phyloP scores from a whole-genome alignment of 1,284 basidiomycete species.

The Tilletiopsis washingtonensis region DNA sequence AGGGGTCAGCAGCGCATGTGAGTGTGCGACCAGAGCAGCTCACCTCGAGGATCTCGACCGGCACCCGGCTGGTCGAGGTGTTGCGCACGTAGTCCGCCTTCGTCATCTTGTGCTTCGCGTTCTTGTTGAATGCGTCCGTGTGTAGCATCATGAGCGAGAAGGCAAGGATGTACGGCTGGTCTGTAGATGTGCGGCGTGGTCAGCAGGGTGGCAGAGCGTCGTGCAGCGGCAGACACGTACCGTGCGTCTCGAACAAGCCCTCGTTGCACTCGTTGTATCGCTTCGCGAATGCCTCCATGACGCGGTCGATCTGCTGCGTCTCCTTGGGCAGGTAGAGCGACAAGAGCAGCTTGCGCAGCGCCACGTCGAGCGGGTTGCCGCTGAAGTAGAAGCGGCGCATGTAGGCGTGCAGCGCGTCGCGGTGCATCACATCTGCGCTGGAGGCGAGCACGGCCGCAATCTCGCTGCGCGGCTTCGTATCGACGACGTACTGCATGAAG shows the following conservation, averaged over 20 bases:
- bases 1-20: slow-evolving; percentile 2
- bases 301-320: slow-evolving; percentile 96
- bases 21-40: slow-evolving; percentile 22
- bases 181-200: no score
- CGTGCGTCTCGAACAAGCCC: slow-evolving; percentile 57
- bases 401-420: slow-evolving; percentile 63
- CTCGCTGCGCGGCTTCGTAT: slow-evolving; percentile 16
- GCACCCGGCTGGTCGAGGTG: slow-evolving; percentile 63
- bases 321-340: slow-evolving; percentile 82
- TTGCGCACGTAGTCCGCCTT: slow-evolving; percentile 46
- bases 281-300: slow-evolving; percentile 87
- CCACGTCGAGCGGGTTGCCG: slow-evolving; percentile 79
- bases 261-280: slow-evolving; percentile 80
- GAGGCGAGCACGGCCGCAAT: slow-evolving; percentile 32
- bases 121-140: slow-evolving; percentile 95
- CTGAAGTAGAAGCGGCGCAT: slow-evolving; percentile 73
- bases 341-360: slow-evolving; percentile 83
- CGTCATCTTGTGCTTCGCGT: slow-evolving; percentile 90
- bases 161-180: slow-evolving; percentile 90
- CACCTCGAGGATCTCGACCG: slow-evolving; percentile 76
- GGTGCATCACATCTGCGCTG: slow-evolving; percentile 67
- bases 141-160: slow-evolving; percentile 99
- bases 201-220: neutral
- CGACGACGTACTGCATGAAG: slow-evolving; percentile 22
- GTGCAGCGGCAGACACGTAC: neutral